Conservation (phyloP, 2,329 filamentous ascomycete species). For the Fusarium algeriense region DNA sequence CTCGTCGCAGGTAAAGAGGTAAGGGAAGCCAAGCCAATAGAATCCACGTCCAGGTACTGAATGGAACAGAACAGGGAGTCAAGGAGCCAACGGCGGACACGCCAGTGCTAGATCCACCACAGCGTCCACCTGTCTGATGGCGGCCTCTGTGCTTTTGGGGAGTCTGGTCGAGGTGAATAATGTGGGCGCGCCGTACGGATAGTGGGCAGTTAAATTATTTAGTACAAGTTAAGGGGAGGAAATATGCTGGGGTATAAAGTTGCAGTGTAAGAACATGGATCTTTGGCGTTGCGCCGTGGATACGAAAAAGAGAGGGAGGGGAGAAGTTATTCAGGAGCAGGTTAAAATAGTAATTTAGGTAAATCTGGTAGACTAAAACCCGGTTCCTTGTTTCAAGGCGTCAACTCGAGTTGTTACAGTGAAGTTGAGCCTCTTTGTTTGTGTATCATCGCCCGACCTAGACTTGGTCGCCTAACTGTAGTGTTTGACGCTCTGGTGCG, state of each 20-base stretch:
- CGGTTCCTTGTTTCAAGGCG: slow-evolving; percentile 13
- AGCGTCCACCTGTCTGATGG: slow-evolving; percentile 44
- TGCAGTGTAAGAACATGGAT: slow-evolving; percentile 40
- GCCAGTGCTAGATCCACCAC: slow-evolving; percentile 43
- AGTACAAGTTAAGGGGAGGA: slow-evolving; percentile 40
- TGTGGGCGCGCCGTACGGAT: slow-evolving; percentile 35
- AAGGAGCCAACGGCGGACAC: slow-evolving; percentile 37
- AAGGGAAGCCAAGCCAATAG: slow-evolving; percentile 31
- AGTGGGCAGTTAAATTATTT: slow-evolving; percentile 42
- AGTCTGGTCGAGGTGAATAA: slow-evolving; percentile 7
- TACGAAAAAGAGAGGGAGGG: slow-evolving; percentile 33
- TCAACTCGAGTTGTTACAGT: slow-evolving; percentile 20
- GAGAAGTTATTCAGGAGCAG: slow-evolving; percentile 9
- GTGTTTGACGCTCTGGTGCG: background rate
- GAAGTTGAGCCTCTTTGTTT: slow-evolving; percentile 22
- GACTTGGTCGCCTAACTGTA: background rate
- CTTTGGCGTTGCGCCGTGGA: slow-evolving; percentile 27
- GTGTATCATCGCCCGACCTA: slow-evolving; percentile 1
- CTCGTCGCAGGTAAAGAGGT: slow-evolving; percentile 39
- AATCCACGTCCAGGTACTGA: slow-evolving; percentile 30
- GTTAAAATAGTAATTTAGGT: background rate
- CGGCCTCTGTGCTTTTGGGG: slow-evolving; percentile 43
- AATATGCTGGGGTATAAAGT: slow-evolving; percentile 41
- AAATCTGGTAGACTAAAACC: background rate
- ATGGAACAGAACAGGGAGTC: slow-evolving; percentile 33